Base-by-base conservation (phyloP, 2,329 filamentous ascomycete species). In the Aspergillus melleus region DNA sequence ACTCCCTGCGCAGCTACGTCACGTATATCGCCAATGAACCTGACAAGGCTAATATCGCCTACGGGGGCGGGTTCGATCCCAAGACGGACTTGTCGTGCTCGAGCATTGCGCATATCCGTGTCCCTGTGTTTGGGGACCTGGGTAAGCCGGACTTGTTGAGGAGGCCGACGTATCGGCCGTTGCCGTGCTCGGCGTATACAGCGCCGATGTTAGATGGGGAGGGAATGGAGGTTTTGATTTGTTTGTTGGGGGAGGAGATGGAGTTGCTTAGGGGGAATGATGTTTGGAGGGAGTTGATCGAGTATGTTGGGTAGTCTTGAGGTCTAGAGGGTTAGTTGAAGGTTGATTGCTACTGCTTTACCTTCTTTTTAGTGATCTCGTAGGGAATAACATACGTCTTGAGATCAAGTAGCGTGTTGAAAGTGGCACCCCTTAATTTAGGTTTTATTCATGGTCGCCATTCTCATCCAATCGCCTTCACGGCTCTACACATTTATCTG, bases 31-130 rank as follows among this genome's bases (percentile, higher is more conserved):
- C 59, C 1, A 58, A 58, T 0, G 59, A 61, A 11, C 36, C 54
- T 1, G 62, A 68, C 30, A 67, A 66, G 19, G 36, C 57, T 0
- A 54, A 39, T 5, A 61, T 68, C n/a, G 49, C 61, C 2, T 68
- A 68, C 39, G 63, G 55, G 0, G 66, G 65, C 1, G 47, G 39
- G 0, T 64, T 64, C 12, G 53, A 67, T 11, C 61, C 59, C 19
- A 44, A 39, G 5, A 61, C 59, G 3, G 65, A 67, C 22, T 44
- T 67, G 2, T 54, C 55, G 3, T 64, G 57, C 20, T 62, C 60
- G n/a, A 62, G 59, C 14, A 49, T 66, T 3, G 64, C 65, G 2
- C 64, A 67, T 51, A 32, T 64, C 3, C 32, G 42, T 4, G 11
- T 61, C 14, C 53, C 58, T 4, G 30, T 19, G 5, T 66, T 67